Base-by-base conservation (phyloP, 108 stramenopile species). In the Stephanodiscus triporus region DNA sequence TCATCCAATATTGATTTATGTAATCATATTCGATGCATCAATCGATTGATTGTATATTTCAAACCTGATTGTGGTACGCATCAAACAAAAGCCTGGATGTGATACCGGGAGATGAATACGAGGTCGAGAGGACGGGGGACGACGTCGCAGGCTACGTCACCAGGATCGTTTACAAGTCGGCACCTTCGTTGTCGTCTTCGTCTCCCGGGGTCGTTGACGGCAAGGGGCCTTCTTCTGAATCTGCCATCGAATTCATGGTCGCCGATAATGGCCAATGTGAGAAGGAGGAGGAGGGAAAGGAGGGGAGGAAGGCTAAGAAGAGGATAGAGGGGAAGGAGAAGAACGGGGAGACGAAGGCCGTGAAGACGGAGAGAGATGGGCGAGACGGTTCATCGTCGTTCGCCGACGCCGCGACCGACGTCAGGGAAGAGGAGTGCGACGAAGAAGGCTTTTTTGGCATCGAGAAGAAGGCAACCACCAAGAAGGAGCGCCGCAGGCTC, bases 81-180 rank as follows among this genome's bases (percentile, higher is more conserved):
- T 48, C 19, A 9, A 70, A 29, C 20, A 32, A 22, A 50, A 86
- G 89, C 17, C 70, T 92, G 37, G 86, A 92, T 76, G 91, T 92
- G 6, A 66, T 89, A 29, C 83, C 86, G 71, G 87, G 82, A 19
- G 70, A 73, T 75, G 75, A 73, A 7, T 93, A 90, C 61, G 48
- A 49, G 37, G 83, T 93, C 4, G 38, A 78, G 73, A 76, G 63
- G 29, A 43, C 61, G 14, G 66, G 53, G 43, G 66, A 76, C 58
- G 77, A 75, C 42, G 49, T 43, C 7, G 53, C 38, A 34, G 73
- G 71, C 16, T 81, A 71, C 57, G 49, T 59, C 10, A 84, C 78
- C 20, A 84, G 78, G 65, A 57, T 80, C 43, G 67, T 73, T 19
- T 49, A 66, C 55, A 73, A 63, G 22, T 27, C 63, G 22, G 63